Evolutionary conservation across 805 yeast species (phyloP).

Genomic region (Teunomyces atbi): DNA sequence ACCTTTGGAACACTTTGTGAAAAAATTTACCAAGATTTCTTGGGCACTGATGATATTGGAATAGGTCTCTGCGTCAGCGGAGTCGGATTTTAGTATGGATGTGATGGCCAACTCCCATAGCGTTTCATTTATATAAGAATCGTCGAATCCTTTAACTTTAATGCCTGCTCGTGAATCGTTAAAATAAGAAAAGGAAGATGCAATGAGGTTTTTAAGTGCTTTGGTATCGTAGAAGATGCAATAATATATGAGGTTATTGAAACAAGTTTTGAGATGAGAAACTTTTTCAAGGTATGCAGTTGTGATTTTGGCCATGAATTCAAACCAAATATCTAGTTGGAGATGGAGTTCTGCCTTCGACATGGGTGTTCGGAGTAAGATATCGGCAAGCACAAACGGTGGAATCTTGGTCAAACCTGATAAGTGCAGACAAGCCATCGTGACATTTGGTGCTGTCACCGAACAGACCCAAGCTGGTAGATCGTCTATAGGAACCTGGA

Average conservation of each 20-base stretch:
- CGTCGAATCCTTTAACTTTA: conserved; percentile 15
- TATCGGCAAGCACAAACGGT: conserved; percentile 35
- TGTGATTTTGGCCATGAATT: conserved; percentile 23
- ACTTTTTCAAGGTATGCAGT: conserved; percentile 18
- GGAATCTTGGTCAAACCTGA: conserved; percentile 33
- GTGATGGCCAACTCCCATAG: conserved; percentile 29
- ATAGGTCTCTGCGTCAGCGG: background rate
- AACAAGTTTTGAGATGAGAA: conserved; percentile 16
- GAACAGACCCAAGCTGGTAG: conserved; percentile 31
- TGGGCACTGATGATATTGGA: conserved; percentile 24
- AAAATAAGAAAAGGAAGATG: conserved; percentile 16
- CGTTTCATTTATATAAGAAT: conserved; percentile 17
- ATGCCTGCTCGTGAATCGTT: conserved; percentile 20
- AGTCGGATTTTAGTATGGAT: conserved; percentile 3
- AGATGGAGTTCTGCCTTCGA: conserved; percentile 28
- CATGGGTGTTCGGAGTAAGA: conserved; percentile 37
- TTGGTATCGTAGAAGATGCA: conserved; percentile 23
- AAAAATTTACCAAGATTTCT: conserved; percentile 23
- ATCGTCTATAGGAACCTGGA: background rate
- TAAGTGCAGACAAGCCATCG: conserved; percentile 32
- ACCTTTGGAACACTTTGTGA: conserved; percentile 9
- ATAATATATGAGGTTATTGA: conserved; percentile 30
- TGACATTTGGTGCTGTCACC: conserved; percentile 27
- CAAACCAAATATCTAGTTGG: conserved; percentile 37
- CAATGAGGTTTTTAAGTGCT: conserved; percentile 18